Evolutionary conservation across 2,329 filamentous ascomycete species (phyloP).

Genomic region (Xylariaceae sp.): DNA sequence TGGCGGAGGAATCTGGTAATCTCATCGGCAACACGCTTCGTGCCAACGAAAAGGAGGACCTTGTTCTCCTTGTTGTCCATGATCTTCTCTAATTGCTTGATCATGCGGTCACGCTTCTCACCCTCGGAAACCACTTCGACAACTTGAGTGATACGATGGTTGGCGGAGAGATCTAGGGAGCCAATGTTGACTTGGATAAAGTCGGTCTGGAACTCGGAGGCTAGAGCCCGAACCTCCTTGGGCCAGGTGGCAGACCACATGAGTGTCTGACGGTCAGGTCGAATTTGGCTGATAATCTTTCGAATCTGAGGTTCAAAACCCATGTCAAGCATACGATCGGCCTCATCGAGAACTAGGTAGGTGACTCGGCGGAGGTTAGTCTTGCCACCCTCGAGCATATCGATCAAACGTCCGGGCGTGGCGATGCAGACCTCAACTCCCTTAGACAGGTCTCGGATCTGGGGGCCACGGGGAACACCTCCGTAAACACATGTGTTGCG

Average conservation of each 20-base stretch:
- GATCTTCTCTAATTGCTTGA: slow-evolving; percentile 95
- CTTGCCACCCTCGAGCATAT: slow-evolving; percentile 97
- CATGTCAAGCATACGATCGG: slow-evolving; percentile 99
- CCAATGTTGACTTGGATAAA: slow-evolving; percentile 99
- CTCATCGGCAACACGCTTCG: slow-evolving; percentile 95
- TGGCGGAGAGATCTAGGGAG: slow-evolving; percentile 93
- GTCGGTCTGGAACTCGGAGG: slow-evolving; percentile 87
- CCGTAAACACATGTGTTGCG: slow-evolving; percentile 99
- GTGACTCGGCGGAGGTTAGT: slow-evolving; percentile 98
- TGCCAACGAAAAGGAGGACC: slow-evolving; percentile 90
- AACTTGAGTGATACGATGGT: slow-evolving; percentile 97
- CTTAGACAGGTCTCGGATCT: slow-evolving; percentile 92
- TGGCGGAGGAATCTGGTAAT: slow-evolving; percentile 97
- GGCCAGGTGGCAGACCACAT: slow-evolving; percentile 99
- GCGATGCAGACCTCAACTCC: slow-evolving; percentile 99
- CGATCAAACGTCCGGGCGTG: slow-evolving; percentile 95
- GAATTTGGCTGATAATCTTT: slow-evolving; percentile 97
- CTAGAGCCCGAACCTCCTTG: slow-evolving; percentile 94
- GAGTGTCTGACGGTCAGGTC: slow-evolving; percentile 96
- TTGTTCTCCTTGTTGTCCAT: slow-evolving; percentile 98
- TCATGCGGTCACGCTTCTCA: slow-evolving; percentile 97
- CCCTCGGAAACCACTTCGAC: slow-evolving; percentile 96
- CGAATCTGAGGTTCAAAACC: slow-evolving; percentile 99
- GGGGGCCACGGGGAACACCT: slow-evolving; percentile 96
- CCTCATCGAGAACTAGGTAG: slow-evolving; percentile 97